A percentile compares a stretch with the other conserved stretches of the same genome.
These are phyloP conservation scores for Leishmania major DNA, from an alignment of 208 protist genomes.

Conservation along the genomic window DNA sequence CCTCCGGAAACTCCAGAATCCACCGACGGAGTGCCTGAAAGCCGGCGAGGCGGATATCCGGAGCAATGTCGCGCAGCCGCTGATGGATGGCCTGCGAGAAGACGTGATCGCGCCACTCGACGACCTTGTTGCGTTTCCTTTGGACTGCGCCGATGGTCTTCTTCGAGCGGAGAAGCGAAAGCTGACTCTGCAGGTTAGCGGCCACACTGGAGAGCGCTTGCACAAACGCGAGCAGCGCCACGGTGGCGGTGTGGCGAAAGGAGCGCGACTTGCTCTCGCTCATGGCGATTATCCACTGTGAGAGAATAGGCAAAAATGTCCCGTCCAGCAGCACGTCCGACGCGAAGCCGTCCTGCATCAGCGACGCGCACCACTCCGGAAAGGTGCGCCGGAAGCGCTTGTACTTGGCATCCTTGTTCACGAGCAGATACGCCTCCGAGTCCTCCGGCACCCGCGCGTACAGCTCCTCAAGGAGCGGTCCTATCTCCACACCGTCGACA, in stretches of 20 bases:
- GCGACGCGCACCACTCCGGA: constrained; percentile 59
- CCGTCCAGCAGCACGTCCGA: constrained; percentile 62
- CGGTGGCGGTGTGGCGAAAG: constrained; percentile 87
- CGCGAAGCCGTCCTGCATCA: constrained; percentile 65
- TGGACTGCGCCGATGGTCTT: constrained; percentile 57
- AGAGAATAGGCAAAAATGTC: constrained; percentile 53
- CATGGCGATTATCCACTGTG: constrained; percentile 89
- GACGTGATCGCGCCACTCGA: constrained; percentile 71
- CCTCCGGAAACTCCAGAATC: constrained; percentile 75
- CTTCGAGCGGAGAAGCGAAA: constrained; percentile 46
- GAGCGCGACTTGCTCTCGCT: constrained; percentile 87
- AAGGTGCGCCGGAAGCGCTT: constrained; percentile 60
- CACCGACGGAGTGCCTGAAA: constrained; percentile 78
- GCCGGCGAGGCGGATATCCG: constrained; percentile 76
- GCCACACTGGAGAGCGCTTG: constrained; percentile 74
- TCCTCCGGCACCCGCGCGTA: constrained; percentile 77
- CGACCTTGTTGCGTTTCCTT: constrained; percentile 43
- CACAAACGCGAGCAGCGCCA: constrained; percentile 68
- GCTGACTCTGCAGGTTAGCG: constrained; percentile 43
- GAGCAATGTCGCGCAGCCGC: constrained; percentile 83
- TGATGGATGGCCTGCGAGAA: constrained; percentile 86
- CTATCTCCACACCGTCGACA: constrained; percentile 63
- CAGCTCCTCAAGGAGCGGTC: constrained; percentile 80
- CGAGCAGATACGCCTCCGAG: constrained; percentile 73
- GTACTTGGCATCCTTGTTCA: constrained; percentile 81